Evolutionary conservation across 2,329 filamentous ascomycete genomes (phyloP).

Genomic region (Verticillium klebahnii): DNA sequence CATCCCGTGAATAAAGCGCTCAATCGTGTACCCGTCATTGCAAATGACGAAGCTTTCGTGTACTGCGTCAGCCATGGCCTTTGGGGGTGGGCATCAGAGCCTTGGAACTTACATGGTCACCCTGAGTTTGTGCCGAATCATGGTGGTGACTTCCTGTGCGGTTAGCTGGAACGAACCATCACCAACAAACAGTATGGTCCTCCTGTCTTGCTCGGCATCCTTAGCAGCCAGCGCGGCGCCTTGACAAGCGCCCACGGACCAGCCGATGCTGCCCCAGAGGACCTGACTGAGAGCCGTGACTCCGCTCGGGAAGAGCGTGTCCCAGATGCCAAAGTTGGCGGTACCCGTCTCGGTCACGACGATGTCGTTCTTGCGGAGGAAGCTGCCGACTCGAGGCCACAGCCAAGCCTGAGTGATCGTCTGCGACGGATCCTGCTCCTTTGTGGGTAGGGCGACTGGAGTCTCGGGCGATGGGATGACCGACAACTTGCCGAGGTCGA

Average conservation of each 20-base stretch:
- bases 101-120: constrained; percentile 64
- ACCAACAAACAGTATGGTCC: constrained; percentile 83
- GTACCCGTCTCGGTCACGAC: constrained; percentile 86
- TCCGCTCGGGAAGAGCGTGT: constrained; percentile 71
- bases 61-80: constrained; percentile 13
- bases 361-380: constrained; percentile 68
- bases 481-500: constrained; percentile 55
- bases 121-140: constrained; percentile 69
- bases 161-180: constrained; percentile 86
- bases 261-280: constrained; percentile 64
- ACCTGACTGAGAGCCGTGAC: constrained; percentile 80
- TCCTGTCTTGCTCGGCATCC: constrained; percentile 52
- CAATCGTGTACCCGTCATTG: constrained; percentile 87
- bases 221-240: constrained; percentile 70
- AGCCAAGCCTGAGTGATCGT: constrained; percentile 67
- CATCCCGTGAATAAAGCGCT: constrained; percentile 83
- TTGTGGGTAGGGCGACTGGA: constrained; percentile 39
- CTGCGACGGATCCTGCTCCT: constrained; percentile 32
- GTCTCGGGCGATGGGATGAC: constrained; percentile 49
- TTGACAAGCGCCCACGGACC: constrained; percentile 54
- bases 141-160: constrained; percentile 77
- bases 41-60: constrained; percentile 68
- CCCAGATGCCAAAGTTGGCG: constrained; percentile 83
- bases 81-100: neutral
- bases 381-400: constrained; percentile 73